Conservation (phyloP, 2,329 filamentous ascomycete species). For the Acephala macrosclerotiorum region DNA sequence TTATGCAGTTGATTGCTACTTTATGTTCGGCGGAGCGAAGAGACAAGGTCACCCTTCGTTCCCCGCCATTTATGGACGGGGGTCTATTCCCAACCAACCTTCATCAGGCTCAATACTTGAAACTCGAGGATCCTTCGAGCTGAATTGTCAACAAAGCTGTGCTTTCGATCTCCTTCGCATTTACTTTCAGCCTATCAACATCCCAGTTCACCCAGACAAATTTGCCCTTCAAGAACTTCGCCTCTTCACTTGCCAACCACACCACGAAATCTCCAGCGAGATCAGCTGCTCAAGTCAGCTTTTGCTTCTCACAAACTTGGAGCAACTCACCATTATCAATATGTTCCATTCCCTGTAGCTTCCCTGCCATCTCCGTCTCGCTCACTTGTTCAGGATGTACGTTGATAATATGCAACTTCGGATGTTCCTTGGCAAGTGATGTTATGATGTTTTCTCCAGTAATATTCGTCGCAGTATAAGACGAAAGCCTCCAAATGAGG, state of each 20-base stretch:
- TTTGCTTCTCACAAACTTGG: background rate
- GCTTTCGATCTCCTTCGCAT: slow-evolving; percentile 47
- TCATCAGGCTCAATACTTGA: background rate
- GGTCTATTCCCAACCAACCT: too few species aligned
- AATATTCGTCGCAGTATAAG: slow-evolving; percentile 53
- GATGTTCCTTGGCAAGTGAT: slow-evolving; percentile 50
- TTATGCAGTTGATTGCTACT: too few species aligned
- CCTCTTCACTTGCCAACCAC: slow-evolving; percentile 43
- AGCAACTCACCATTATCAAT: slow-evolving; percentile 21
- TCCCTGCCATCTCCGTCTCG: slow-evolving; percentile 19
- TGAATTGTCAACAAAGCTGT: slow-evolving; percentile 11
- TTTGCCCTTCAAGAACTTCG: slow-evolving; percentile 52
- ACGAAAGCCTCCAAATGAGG: slow-evolving; percentile 42
- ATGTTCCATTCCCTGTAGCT: background rate
- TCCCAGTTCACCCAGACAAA: slow-evolving; percentile 59
- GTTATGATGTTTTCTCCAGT: slow-evolving; percentile 52
- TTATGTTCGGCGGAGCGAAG: too few species aligned
- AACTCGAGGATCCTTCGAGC: background rate
- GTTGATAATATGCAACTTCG: slow-evolving; percentile 48
- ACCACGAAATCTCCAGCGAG: slow-evolving; percentile 18
- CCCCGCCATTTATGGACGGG: too few species aligned
- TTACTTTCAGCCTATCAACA: slow-evolving; percentile 53
- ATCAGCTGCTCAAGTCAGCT: slow-evolving; percentile 27
- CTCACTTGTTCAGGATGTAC: slow-evolving; percentile 51
- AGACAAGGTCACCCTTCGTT: too few species aligned